Evolutionary conservation across 1,139 yeast species (phyloP).

Genomic region (Fermentozyma sake): DNA sequence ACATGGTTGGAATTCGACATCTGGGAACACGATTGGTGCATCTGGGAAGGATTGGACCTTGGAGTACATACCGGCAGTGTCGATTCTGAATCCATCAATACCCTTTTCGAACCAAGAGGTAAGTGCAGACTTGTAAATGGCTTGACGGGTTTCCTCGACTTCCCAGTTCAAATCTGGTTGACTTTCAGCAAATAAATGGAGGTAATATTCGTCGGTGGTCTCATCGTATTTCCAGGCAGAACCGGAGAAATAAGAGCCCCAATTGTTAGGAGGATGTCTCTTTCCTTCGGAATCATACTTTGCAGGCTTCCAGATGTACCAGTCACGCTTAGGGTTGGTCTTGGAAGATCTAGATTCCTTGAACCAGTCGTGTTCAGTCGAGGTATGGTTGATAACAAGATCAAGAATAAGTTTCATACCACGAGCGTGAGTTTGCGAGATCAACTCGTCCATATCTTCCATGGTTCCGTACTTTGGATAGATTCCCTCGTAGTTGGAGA

Average conservation of each 20-base stretch:
- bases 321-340: conserved; percentile 20
- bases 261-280: conserved; percentile 22
- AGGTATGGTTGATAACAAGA: conserved; percentile 22
- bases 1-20: conserved; percentile 15
- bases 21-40: conserved; percentile 20
- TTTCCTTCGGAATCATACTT: conserved; percentile 16
- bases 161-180: conserved; percentile 26
- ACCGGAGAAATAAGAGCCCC: conserved; percentile 20
- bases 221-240: conserved; percentile 23
- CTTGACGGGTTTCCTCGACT: conserved; percentile 18
- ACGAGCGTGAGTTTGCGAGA: conserved; percentile 15
- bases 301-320: conserved; percentile 22
- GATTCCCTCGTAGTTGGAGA: conserved; percentile 19
- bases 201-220: conserved; percentile 19
- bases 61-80: conserved; percentile 21
- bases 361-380: conserved; percentile 21
- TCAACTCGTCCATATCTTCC: conserved; percentile 18
- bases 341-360: conserved; percentile 20
- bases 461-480: conserved; percentile 20
- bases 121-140: conserved; percentile 18
- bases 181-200: conserved; percentile 19
- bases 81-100: conserved; percentile 22
- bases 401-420: conserved; percentile 22
- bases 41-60: conserved; percentile 18
- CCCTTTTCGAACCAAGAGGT: conserved; percentile 21